Evolutionary conservation across 768 basidiomycete species (phyloP), one percentile per base, ranked within the genome.

Genomic region (Asterophora lycoperdoides): DNA sequence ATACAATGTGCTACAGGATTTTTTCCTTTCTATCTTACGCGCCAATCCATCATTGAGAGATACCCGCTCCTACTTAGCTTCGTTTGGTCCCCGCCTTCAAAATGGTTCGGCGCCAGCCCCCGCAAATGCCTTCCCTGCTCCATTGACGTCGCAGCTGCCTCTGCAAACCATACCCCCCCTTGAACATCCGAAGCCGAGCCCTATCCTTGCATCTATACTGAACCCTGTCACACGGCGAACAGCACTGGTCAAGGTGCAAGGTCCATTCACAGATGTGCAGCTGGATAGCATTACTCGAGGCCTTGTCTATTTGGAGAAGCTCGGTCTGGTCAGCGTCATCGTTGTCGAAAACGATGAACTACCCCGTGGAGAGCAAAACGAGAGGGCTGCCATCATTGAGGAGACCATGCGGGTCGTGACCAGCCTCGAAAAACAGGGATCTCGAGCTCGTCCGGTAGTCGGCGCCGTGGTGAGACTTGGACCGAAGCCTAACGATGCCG

Each of bases 191-290:
- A 72, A 74, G 54, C 72, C 75, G 7, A 82, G 71, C 51, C 79
- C 76, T 7, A 72, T 86, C 56, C 68, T 87, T 52, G 76, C 80
- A 5, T 83, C 84, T n/a, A 84, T 89, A 56, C 74, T 94, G n/a
- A 75, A 93, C 60, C 94, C 94, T 5, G 80, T 89, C 45, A 72
- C 82, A 49, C 79, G 83, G 37, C 86, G 91, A 44, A 95, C 96
- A 1, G 93, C 94, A 4, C 81, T 99, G 13, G 94, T 99, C 58
- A 98, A 98, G 69, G 72, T 98, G 2, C 96, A 98, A 65, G 93
- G 94, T 8, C 96, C 96, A 2, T 98, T 98, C 63, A 87, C 83
- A 8, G 87, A 95, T 67, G 77, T 83, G 7, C 96, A 97, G 60
- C 81, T 98, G 49, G 90, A 95, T 56, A 94, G 93, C 64, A 91